Conservation (phyloP, 176 grass and related monocot species). For the Oryza glumipatula region DNA sequence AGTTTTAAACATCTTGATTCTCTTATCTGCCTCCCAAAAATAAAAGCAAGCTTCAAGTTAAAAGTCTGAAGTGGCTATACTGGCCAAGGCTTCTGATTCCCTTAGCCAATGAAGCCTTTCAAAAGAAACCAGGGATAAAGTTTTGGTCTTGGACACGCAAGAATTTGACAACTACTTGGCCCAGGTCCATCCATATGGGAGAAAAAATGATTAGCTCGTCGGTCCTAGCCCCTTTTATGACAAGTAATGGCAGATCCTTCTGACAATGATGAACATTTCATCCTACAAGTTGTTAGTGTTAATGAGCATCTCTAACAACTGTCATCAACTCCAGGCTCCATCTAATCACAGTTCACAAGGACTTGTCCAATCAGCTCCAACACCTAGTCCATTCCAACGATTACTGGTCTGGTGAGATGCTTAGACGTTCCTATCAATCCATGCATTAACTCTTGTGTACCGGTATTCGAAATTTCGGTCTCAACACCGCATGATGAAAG, state of each 20-base stretch:
- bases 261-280: not conserved
- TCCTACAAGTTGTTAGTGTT: not conserved
- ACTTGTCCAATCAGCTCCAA: slow-evolving; percentile 13
- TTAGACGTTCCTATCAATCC: not conserved
- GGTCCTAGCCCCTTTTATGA: not conserved
- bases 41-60: not conserved
- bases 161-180: not conserved
- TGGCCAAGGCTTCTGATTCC: not conserved
- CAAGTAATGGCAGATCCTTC: not conserved
- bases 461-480: not conserved
- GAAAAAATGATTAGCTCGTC: slow-evolving; percentile 6
- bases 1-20: not conserved
- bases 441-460: not conserved
- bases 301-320: not conserved
- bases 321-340: slow-evolving; percentile 17
- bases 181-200: not conserved
- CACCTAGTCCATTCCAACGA: not conserved
- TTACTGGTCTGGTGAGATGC: not conserved
- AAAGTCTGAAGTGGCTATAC: not conserved
- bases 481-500: not conserved
- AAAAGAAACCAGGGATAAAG: not conserved
- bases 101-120: not conserved
- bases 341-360: slow-evolving; percentile 4
- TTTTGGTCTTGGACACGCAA: not conserved
- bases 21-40: not conserved